Conservation (phyloP, 73 alveolate genomes). For the Diophrys appendiculata region DNA sequence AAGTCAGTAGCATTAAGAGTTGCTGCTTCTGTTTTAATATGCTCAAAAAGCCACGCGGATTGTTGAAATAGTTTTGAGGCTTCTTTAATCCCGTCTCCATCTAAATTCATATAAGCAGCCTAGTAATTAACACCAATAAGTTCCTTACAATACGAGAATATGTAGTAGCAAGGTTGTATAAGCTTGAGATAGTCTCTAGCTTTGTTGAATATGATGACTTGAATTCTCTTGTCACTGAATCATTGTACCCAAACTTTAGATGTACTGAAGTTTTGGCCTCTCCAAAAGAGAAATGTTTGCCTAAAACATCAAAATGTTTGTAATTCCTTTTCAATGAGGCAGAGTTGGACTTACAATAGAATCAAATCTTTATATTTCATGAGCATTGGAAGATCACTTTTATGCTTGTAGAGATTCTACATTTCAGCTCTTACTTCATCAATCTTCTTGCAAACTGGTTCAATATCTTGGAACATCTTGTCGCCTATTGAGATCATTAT, state of each 20-base stretch:
- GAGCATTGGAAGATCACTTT: constrained; percentile 42
- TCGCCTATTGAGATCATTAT: constrained; percentile 11
- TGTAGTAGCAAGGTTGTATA: constrained; percentile 43
- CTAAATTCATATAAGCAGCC: constrained; percentile 50
- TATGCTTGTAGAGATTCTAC: not conserved
- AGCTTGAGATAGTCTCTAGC: constrained; percentile 30
- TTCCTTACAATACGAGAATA: no score
- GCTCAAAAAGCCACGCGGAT: constrained; percentile 50
- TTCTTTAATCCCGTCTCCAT: constrained; percentile 53
- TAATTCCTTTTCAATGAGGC: constrained; percentile 13
- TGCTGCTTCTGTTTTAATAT: constrained; percentile 17
- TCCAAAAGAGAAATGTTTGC: constrained; percentile 50
- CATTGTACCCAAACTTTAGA: constrained; percentile 24
- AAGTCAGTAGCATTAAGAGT: constrained; percentile 30
- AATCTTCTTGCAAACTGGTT: constrained; percentile 5
- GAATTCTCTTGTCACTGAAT: constrained; percentile 40
- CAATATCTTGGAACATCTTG: constrained; percentile 23
- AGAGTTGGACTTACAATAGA: constrained; percentile 9
- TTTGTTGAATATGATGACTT: constrained; percentile 16
- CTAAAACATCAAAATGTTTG: constrained; percentile 6
- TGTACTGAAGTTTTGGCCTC: constrained; percentile 28
- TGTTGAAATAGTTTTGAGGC: constrained; percentile 35
- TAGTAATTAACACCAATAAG: no score
- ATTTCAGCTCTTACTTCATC: constrained; percentile 18
- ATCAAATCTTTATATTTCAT: constrained; percentile 39